These are phyloP conservation scores for Lepidium sativum DNA, from an alignment of 345 rosid genomes.

Conservation along the genomic window DNA sequence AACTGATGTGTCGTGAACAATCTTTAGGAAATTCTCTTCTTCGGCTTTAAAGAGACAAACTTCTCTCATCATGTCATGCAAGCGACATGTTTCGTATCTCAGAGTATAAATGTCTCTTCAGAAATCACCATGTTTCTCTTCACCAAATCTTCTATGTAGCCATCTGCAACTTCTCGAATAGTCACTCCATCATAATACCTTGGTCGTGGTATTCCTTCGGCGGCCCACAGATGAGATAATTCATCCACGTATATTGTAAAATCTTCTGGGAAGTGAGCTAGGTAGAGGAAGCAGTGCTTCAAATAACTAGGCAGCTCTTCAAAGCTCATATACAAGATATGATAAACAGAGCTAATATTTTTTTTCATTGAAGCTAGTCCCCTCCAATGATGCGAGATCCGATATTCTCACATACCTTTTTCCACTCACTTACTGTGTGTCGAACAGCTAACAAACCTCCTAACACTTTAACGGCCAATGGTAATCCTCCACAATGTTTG, in stretches of 20 bases:
- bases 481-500: background rate
- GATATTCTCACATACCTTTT: background rate
- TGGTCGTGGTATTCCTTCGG: constrained; percentile 26
- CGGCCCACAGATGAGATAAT: constrained; percentile 31
- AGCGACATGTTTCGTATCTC: background rate
- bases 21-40: constrained; percentile 4
- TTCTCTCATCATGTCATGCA: constrained; percentile 26
- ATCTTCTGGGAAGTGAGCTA: constrained; percentile 9
- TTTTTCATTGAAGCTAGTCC: background rate
- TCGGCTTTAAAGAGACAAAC: constrained; percentile 11
- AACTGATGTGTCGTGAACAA: background rate
- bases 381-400: background rate
- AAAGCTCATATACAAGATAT: background rate
- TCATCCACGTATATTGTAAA: constrained; percentile 13
- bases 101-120: background rate
- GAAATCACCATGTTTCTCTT: constrained; percentile 30
- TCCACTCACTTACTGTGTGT: background rate
- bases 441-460: background rate
- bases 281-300: constrained; percentile 5
- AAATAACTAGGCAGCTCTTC: constrained; percentile 9
- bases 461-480: background rate
- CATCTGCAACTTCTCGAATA: constrained; percentile 15
- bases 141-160: constrained; percentile 22
- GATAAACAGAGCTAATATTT: background rate
- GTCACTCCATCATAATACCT: background rate